Evolutionary conservation across 768 basidiomycete genomes (phyloP), one percentile per base, ranked within the genome.

Genomic region (Leccinum fibrillosum): DNA sequence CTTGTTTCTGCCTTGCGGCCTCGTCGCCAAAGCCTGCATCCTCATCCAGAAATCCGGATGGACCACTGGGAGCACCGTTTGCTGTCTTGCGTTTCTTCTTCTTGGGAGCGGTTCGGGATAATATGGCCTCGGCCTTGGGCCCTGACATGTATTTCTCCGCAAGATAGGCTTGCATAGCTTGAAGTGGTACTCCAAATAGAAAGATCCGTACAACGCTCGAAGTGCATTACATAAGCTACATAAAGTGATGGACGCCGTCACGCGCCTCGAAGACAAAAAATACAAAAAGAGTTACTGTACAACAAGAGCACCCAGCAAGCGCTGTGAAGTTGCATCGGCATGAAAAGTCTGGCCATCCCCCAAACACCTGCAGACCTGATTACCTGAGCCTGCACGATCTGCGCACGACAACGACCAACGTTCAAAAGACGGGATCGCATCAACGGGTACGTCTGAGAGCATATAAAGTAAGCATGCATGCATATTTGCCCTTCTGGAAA

Each of bases 71-170:
- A 19, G 67, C 54, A 17, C 63, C 58, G 21, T 63, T 63, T 9
- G 68, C 70, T 12, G 72, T 79, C 72, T 88, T 90, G 53, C 86
- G 81, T 74, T 90, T 92, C 59, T 70, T 73, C 80, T 91, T 92
- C 69, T 80, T 81, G 1, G 77, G 75, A 2, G 75, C 78, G 0
- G 82, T 72, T 48, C 84, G 84, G 4, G 94, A 79, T 8, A 98
- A 80, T 61, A 98, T 98, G 6, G 93, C 94, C 64, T 98, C 96
- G 2, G 95, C 94, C 67, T 98, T 98, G 0, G 92, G 86, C 1
- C 96, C 96, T 5, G 94, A 87, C 94, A 98, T 96, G 77, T 98
- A 98, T 61, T 91, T 92, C 62, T 88, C 82, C 0, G 92, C 92
- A 17, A 95, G 82, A 71, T 95, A 95, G 23, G 90, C 79, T 71